A percentile compares a stretch with the other conserved stretches of the same genome.
Evolutionary conservation across 2,329 filamentous ascomycete species (phyloP).

Genomic region (Annulohypoxylon truncatum): DNA sequence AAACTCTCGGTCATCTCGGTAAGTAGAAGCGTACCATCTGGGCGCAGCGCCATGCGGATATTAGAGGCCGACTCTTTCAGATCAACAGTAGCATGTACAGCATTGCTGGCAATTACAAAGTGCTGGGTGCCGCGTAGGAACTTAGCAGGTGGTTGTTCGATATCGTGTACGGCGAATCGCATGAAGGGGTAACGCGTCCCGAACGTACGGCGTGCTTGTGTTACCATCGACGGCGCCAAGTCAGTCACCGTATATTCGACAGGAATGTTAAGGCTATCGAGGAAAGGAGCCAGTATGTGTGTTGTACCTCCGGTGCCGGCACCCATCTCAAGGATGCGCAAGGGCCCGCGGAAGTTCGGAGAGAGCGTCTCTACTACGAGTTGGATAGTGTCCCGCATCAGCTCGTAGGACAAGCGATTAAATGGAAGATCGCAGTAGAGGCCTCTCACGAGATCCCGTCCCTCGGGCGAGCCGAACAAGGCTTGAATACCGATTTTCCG

Average conservation of each 20-base stretch:
- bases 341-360: background rate
- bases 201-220: slow-evolving; percentile 35
- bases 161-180: slow-evolving; percentile 47
- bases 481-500: slow-evolving; percentile 50
- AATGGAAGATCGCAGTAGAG: slow-evolving; percentile 52
- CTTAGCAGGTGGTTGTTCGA: slow-evolving; percentile 44
- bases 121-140: slow-evolving; percentile 44
- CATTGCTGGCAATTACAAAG: slow-evolving; percentile 52
- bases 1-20: slow-evolving; percentile 50
- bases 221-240: slow-evolving; percentile 51
- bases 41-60: slow-evolving; percentile 44
- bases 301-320: slow-evolving; percentile 59
- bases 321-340: slow-evolving; percentile 56
- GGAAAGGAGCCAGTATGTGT: slow-evolving; percentile 43
- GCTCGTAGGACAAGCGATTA: slow-evolving; percentile 45
- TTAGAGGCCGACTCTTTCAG: slow-evolving; percentile 41
- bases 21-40: slow-evolving; percentile 50
- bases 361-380: background rate
- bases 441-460: slow-evolving; percentile 48
- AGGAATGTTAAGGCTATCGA: slow-evolving; percentile 42
- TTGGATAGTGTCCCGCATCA: background rate
- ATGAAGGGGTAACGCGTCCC: slow-evolving; percentile 45
- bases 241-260: slow-evolving; percentile 59
- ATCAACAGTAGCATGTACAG: slow-evolving; percentile 52
- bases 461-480: slow-evolving; percentile 51